Percentiles rank a stretch among this genome's conserved stretches.
These are phyloP conservation scores for Peterozyma xylosa DNA, from an alignment of 805 yeast species.

Conservation along the genomic window DNA sequence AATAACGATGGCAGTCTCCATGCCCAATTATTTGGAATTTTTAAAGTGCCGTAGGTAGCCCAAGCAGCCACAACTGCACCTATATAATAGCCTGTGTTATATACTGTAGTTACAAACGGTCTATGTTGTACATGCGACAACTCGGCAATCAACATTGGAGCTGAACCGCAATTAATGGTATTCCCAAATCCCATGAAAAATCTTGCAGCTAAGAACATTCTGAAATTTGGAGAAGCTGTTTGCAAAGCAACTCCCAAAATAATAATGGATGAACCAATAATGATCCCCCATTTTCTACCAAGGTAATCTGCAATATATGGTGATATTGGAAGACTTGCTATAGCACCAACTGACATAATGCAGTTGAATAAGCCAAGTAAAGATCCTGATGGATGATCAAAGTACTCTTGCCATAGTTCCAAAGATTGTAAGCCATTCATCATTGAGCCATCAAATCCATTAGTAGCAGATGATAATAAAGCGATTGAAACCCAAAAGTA, in stretches of 20 bases:
- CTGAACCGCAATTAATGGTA: slow-evolving; percentile 27
- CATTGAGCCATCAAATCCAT: slow-evolving; percentile 40
- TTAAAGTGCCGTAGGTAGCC: slow-evolving; percentile 37
- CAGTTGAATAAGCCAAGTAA: slow-evolving; percentile 34
- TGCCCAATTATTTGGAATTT: slow-evolving; percentile 1
- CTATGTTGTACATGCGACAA: slow-evolving; percentile 34
- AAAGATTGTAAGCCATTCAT: slow-evolving; percentile 43
- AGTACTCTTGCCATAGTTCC: slow-evolving; percentile 27
- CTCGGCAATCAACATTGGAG: slow-evolving; percentile 40
- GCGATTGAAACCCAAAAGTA: slow-evolving; percentile 27
- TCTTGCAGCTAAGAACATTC: slow-evolving; percentile 29
- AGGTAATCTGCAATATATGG: slow-evolving; percentile 24
- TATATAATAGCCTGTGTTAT: slow-evolving; percentile 42
- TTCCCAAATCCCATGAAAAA: slow-evolving; percentile 35
- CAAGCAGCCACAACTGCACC: slow-evolving; percentile 50
- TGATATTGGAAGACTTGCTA: slow-evolving; percentile 22
- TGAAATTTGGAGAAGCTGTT: slow-evolving; percentile 15
- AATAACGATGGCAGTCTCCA: slow-evolving; percentile 25
- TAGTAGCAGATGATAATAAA: slow-evolving; percentile 39
- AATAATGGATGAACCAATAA: slow-evolving; percentile 2
- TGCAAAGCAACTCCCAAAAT: slow-evolving; percentile 6
- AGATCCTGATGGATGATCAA: slow-evolving; percentile 29
- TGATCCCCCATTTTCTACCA: slow-evolving; percentile 28
- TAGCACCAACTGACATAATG: slow-evolving; percentile 28
- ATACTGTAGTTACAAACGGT: slow-evolving; percentile 28